phyloP scores from a whole-genome alignment of 179 eudicot species.

The Silene coronaria region DNA sequence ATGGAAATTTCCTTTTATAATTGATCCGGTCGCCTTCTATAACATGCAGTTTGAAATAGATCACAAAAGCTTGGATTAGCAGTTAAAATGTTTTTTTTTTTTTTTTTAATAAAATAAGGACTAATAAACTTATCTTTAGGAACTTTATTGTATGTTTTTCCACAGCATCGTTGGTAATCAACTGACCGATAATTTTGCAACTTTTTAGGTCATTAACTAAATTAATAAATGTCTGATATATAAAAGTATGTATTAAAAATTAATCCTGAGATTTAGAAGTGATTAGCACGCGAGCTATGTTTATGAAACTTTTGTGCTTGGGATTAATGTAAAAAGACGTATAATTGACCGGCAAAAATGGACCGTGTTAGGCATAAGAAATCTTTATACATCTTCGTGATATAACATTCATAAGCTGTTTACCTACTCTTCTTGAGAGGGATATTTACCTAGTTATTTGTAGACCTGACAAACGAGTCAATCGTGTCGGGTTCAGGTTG shows the following conservation, averaged over 20 bases:
- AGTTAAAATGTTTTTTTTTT: too few relatives aligned
- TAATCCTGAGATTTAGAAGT: background rate
- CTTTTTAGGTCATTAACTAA: slow-evolving; percentile 2
- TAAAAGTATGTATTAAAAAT: background rate
- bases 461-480: too few relatives aligned
- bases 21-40: too few relatives aligned
- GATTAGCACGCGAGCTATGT: slow-evolving; percentile 13
- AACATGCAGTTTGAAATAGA: background rate
- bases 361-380: background rate
- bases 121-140: background rate
- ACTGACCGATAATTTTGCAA: background rate
- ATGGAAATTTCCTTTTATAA: too few relatives aligned
- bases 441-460: slow-evolving; percentile 8
- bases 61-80: background rate
- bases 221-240: background rate
- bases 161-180: slow-evolving; percentile 11
- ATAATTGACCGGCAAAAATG: background rate
- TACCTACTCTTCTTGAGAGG: slow-evolving; percentile 11
- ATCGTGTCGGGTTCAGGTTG: too few relatives aligned
- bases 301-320: background rate
- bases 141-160: background rate
- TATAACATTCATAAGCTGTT: background rate
- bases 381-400: background rate
- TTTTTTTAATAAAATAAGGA: background rate
- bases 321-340: background rate